phyloP scores from a whole-genome alignment of 1,139 yeast species.

The Protomyces lactucae-debilis region DNA sequence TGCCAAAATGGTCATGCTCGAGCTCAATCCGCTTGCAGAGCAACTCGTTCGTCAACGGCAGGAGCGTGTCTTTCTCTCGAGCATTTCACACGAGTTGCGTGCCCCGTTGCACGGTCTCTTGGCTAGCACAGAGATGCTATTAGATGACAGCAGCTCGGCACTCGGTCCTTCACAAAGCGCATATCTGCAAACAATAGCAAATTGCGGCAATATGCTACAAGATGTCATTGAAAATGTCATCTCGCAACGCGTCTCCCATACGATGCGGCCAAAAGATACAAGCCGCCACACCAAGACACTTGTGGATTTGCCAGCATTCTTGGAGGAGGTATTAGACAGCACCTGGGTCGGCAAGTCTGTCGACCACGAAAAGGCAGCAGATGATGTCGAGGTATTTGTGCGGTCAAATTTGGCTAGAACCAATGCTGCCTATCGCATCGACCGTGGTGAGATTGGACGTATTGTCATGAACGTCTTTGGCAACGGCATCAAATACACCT shows the following conservation, averaged over 20 bases:
- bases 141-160: constrained; percentile 6
- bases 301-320: constrained; percentile 9
- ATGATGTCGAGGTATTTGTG: constrained; percentile 13
- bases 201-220: constrained; percentile 20
- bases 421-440: constrained; percentile 4
- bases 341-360: constrained; percentile 10
- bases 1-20: constrained; percentile 13
- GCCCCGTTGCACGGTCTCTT: constrained; percentile 25
- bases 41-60: constrained; percentile 3
- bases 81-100: constrained; percentile 23
- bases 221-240: constrained; percentile 26
- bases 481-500: constrained; percentile 82
- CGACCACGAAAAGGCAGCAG: background rate
- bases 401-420: background rate
- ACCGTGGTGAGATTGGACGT: constrained; percentile 50
- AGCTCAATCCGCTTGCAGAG: constrained; percentile 12
- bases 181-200: constrained; percentile 22
- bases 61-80: constrained; percentile 19
- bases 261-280: background rate
- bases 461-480: constrained; percentile 82
- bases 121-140: constrained; percentile 26
- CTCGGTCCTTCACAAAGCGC: constrained; percentile 8
- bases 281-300: background rate
- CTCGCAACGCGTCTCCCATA: constrained; percentile 1
- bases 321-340: constrained; percentile 4